phyloP scores from a whole-genome alignment of 2,329 filamentous ascomycete species.

The Cordyceps farinosa region DNA sequence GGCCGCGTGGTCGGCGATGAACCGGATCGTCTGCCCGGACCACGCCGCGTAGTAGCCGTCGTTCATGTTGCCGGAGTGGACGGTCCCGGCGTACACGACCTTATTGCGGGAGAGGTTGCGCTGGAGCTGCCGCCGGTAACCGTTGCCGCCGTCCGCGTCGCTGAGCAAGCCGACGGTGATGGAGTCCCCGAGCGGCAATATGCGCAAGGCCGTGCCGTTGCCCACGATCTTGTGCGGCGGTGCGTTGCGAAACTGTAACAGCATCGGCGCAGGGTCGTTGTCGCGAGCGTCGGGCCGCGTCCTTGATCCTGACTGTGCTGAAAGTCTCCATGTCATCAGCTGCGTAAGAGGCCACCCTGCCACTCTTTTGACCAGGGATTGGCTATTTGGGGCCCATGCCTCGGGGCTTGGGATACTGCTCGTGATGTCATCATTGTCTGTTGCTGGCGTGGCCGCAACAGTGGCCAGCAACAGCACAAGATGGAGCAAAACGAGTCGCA shows the following conservation, averaged over 20 bases:
- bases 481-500: too few species aligned
- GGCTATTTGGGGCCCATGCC: too few species aligned
- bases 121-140: neutral
- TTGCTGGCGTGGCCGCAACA: too few species aligned
- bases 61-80: neutral
- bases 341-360: too few species aligned
- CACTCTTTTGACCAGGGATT: too few species aligned
- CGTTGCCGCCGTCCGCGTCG: neutral
- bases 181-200: neutral
- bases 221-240: neutral
- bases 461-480: too few species aligned
- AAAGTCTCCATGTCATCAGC: too few species aligned
- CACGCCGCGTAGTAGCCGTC: neutral
- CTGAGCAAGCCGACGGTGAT: constrained; percentile 7
- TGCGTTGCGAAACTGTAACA: neutral
- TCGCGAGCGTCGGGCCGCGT: too few species aligned
- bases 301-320: too few species aligned
- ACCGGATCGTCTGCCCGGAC: neutral
- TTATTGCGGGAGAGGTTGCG: neutral
- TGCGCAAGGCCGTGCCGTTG: neutral
- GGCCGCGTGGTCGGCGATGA: neutral
- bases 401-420: too few species aligned
- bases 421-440: too few species aligned
- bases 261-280: neutral
- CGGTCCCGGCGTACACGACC: neutral